Conservation (phyloP, 2,329 filamentous ascomycete genomes). For the Apiospora saccharicola region DNA sequence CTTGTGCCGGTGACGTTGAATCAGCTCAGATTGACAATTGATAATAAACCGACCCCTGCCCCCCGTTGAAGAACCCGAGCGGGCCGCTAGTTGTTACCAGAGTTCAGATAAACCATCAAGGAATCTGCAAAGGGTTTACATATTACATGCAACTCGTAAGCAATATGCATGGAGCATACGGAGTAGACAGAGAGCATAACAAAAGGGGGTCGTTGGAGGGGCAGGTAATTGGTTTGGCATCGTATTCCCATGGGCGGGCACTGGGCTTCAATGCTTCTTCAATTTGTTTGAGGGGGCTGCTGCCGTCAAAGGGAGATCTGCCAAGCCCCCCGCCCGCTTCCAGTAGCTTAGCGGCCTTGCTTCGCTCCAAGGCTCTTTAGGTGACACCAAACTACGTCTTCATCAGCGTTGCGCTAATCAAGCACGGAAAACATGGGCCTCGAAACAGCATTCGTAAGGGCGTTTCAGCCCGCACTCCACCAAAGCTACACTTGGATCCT, state of each 20-base stretch:
- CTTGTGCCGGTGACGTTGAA: slow-evolving; percentile 6
- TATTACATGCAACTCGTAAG: neutral
- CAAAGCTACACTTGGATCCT: slow-evolving; percentile 20
- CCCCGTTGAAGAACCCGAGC: neutral
- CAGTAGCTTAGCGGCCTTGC: too few relatives aligned
- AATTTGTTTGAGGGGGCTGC: too few relatives aligned
- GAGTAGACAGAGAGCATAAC: neutral
- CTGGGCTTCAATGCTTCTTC: neutral
- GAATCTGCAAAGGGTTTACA: too few relatives aligned
- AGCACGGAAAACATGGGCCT: slow-evolving; percentile 18
- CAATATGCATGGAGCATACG: neutral
- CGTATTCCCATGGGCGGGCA: neutral
- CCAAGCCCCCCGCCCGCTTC: slow-evolving; percentile 1
- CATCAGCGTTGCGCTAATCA: slow-evolving; percentile 13
- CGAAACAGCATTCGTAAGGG: slow-evolving; percentile 23
- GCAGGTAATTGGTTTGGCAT: neutral
- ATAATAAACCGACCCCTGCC: too few relatives aligned
- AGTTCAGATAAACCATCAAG: too few relatives aligned
- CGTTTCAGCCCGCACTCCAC: slow-evolving; percentile 25
- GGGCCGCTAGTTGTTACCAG: neutral
- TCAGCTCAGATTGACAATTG: neutral
- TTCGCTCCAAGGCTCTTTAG: neutral
- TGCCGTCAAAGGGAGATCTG: slow-evolving; percentile 8
- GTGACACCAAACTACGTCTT: slow-evolving; percentile 11
- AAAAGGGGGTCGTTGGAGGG: neutral